Percentiles rank a stretch among this genome's conserved stretches.
Evolutionary conservation across 345 rosid species (phyloP).

Genomic region (Gossypium australe): DNA sequence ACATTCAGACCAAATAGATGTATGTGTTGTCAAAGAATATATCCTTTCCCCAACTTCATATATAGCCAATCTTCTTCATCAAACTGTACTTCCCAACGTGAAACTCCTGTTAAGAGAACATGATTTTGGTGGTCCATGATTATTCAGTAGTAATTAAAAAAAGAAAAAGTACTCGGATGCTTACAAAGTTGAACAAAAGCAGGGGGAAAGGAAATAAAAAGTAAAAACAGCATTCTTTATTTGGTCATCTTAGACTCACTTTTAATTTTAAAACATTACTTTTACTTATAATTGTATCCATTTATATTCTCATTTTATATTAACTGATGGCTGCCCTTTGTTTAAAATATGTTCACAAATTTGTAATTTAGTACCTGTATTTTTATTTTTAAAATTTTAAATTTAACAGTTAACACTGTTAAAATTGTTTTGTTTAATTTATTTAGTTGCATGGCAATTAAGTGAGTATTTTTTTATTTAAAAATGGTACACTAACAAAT

Average conservation of each 20-base stretch:
- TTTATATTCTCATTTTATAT: background rate
- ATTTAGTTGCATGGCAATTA: no score
- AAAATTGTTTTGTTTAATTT: no score
- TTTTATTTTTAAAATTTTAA: no score
- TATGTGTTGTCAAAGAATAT: constrained; percentile 16
- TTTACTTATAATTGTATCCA: background rate
- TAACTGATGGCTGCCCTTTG: no score
- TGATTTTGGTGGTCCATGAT: constrained; percentile 31
- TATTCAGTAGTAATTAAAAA: background rate
- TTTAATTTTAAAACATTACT: background rate
- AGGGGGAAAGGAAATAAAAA: background rate
- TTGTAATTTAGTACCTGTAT: no score
- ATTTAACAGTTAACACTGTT: no score
- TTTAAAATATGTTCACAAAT: no score
- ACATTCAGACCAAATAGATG: background rate
- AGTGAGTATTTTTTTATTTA: no score
- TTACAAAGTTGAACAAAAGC: background rate
- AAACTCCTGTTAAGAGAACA: constrained; percentile 18
- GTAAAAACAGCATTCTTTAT: background rate
- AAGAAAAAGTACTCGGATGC: no score
- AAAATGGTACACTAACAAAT: no score
- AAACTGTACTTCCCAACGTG: constrained; percentile 11
- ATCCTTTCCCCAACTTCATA: constrained; percentile 19
- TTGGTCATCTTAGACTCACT: constrained; percentile 7
- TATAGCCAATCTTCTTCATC: constrained; percentile 15